Evolutionary conservation across 164 flowering plant species (phyloP).

Genomic region (Cinnamomum micranthum): DNA sequence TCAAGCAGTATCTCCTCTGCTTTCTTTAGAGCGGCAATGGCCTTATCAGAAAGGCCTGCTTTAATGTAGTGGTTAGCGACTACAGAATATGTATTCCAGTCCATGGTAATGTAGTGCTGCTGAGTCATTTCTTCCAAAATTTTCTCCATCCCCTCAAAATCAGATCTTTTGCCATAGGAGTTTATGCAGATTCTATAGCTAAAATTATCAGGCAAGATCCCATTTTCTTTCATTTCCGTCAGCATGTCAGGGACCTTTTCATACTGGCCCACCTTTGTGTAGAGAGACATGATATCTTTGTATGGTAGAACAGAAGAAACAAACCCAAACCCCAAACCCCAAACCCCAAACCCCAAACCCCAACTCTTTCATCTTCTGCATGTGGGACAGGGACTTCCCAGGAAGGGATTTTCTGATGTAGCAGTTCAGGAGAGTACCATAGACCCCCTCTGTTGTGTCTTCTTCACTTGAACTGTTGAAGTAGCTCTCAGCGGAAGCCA

Average conservation of each 20-base stretch:
- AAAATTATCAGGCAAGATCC: slow-evolving; percentile 27
- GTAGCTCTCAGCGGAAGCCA: slow-evolving; percentile 38
- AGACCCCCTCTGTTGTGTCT: slow-evolving; percentile 13
- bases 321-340: no score
- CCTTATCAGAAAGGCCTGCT: slow-evolving; percentile 30
- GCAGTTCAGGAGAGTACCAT: slow-evolving; percentile 42
- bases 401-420: slow-evolving; percentile 23
- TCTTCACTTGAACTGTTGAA: slow-evolving; percentile 24
- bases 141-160: slow-evolving; percentile 34
- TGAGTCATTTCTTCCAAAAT: slow-evolving; percentile 31
- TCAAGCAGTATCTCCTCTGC: slow-evolving; percentile 20
- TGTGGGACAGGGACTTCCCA: slow-evolving; percentile 37
- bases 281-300: slow-evolving; percentile 37
- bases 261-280: slow-evolving; percentile 23
- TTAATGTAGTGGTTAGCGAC: slow-evolving; percentile 41
- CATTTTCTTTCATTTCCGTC: slow-evolving; percentile 43
- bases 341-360: no score
- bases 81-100: slow-evolving; percentile 29
- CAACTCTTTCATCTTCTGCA: slow-evolving; percentile 33
- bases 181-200: slow-evolving; percentile 27
- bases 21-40: slow-evolving; percentile 27
- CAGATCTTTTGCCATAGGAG: slow-evolving; percentile 33
- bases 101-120: slow-evolving; percentile 18
- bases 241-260: slow-evolving; percentile 39
- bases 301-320: slow-evolving; percentile 21